Base-by-base conservation (phyloP, 179 eudicot genomes). In the Beta corolliflora region DNA sequence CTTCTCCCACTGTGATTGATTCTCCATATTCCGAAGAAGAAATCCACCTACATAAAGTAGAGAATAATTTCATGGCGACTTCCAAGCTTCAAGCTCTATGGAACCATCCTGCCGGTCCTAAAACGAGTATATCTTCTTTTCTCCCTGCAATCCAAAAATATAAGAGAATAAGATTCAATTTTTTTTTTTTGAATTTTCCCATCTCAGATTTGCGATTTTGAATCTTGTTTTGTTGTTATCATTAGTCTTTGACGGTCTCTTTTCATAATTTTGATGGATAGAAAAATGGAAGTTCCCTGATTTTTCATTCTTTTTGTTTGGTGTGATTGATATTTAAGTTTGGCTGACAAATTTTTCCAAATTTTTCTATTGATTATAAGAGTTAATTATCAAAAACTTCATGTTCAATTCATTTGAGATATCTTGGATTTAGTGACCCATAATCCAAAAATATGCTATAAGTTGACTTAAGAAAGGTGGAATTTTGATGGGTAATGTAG, bases 41-140 rank as follows among this genome's bases (percentile, higher is more conserved):
- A 5, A 61, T 52, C 25, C 41, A 31, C n/a, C n/a, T n/a, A n/a
- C n/a, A n/a, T n/a, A n/a, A n/a, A n/a, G n/a, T n/a, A n/a, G n/a
- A n/a, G n/a, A n/a, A n/a, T n/a, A n/a, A n/a, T n/a, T n/a, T n/a
- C n/a, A n/a, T 71, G 75, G 75, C 75, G 54, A 60, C 68, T 76
- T 76, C 78, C 0, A 76, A 76, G 78, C 78, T 76, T 41, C 78
- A 76, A 44, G 78, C 78, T 76, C 16, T 76, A 54, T 18, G 71
- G 80, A 63, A 77, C n/a, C 80, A 77, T 65, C 80, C 71, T 15
- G 80, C 80, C 71, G 52, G 67, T 67, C 78, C 68, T 45, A 76
- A 76, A 59, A 76, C 78, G 60, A 77, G 71, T 77, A 63, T 48
- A n/a, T n/a, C 1, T 7, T 45, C 41, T 23, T 41, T 9, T 44